Evolutionary conservation across 805 yeast genomes (phyloP).

Genomic region (Ogataea dorogensis): DNA sequence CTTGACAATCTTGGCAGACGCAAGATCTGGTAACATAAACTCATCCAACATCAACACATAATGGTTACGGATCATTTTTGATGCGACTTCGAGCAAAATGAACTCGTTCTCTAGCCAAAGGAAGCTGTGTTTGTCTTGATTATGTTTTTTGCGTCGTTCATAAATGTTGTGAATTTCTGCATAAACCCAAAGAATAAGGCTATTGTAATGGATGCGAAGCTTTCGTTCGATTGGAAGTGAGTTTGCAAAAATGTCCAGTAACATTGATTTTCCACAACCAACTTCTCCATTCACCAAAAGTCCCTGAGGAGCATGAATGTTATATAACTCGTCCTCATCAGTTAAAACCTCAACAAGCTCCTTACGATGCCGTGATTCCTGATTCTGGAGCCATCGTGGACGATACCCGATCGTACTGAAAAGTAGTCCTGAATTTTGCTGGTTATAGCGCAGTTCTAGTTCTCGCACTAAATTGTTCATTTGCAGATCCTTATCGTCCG

Average conservation of each 20-base stretch:
- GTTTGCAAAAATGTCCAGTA: slow-evolving; percentile 69
- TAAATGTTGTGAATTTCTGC: slow-evolving; percentile 58
- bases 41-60: slow-evolving; percentile 67
- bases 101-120: slow-evolving; percentile 57
- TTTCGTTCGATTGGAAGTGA: slow-evolving; percentile 62
- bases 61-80: slow-evolving; percentile 54
- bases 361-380: slow-evolving; percentile 18
- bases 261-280: slow-evolving; percentile 74
- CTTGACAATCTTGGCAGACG: slow-evolving; percentile 67
- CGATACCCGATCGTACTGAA: slow-evolving; percentile 31
- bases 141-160: slow-evolving; percentile 37
- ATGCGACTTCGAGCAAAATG: slow-evolving; percentile 63
- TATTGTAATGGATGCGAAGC: slow-evolving; percentile 69
- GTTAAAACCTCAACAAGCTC: slow-evolving; percentile 50
- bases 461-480: slow-evolving; percentile 40
- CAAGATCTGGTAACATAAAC: slow-evolving; percentile 74
- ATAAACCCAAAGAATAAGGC: slow-evolving; percentile 67
- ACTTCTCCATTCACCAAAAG: slow-evolving; percentile 62
- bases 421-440: slow-evolving; percentile 20
- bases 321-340: slow-evolving; percentile 58
- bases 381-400: slow-evolving; percentile 30
- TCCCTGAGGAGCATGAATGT: slow-evolving; percentile 63
- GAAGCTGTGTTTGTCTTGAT: slow-evolving; percentile 34
- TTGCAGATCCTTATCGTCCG: slow-evolving; percentile 47
- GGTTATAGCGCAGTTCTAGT: slow-evolving; percentile 30